phyloP scores from a whole-genome alignment of 192 early-diverging fungal species.

The Powellomyces hirtus region DNA sequence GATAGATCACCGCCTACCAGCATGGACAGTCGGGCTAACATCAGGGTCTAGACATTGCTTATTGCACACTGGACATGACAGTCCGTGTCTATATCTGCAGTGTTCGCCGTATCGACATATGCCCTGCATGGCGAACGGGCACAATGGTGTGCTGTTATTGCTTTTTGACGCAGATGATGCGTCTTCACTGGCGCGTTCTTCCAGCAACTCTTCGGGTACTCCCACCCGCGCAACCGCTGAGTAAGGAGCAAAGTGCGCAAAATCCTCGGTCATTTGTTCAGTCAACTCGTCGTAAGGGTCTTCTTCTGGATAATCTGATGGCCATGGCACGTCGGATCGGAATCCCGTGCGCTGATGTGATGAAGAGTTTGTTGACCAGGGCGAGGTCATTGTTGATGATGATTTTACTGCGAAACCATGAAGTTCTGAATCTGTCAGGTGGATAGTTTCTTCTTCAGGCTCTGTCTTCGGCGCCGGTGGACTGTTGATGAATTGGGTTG shows the following conservation, averaged over 20 bases:
- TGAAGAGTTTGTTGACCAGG: not conserved
- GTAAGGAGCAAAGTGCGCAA: not conserved
- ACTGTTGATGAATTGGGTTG: not conserved
- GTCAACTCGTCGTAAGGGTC: not conserved
- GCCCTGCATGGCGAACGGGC: constrained; percentile 48
- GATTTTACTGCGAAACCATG: not conserved
- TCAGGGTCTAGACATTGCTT: constrained; percentile 42
- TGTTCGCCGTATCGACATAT: constrained; percentile 35
- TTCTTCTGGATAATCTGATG: constrained; percentile 3
- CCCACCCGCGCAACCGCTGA: not conserved
- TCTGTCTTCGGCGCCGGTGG: not conserved
- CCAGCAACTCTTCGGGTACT: not conserved
- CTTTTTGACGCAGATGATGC: not conserved
- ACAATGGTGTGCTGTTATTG: constrained; percentile 10
- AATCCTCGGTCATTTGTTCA: not conserved
- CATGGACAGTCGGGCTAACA: constrained; percentile 5
- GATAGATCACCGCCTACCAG: not conserved
- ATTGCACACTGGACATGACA: constrained; percentile 41
- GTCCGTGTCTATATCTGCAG: constrained; percentile 45
- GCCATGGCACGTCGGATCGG: not conserved
- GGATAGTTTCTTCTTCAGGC: too few species aligned
- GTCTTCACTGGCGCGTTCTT: not conserved
- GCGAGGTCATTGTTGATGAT: not conserved
- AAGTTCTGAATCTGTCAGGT: too few species aligned
- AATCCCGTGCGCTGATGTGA: not conserved